Conservation (phyloP, 2,329 filamentous ascomycete species). For the Scedosporium apiospermum region DNA sequence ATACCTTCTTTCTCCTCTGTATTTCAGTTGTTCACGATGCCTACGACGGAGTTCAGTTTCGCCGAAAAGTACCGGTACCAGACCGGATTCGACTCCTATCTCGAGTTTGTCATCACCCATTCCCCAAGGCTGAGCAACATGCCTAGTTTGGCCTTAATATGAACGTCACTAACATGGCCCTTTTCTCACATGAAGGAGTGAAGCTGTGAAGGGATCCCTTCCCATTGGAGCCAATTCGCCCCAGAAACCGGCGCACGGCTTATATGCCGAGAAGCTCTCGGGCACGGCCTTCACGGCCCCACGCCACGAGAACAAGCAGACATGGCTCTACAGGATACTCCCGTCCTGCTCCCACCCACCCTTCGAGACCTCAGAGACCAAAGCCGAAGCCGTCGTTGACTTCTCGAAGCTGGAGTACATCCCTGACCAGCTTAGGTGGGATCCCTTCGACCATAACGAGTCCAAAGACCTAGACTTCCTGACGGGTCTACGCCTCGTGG, state of each 20-base stretch:
- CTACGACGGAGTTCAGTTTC: constrained; percentile 36
- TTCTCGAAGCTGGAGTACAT: constrained; percentile 55
- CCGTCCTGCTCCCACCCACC: constrained; percentile 53
- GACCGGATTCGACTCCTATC: constrained; percentile 67
- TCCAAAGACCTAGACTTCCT: constrained; percentile 36
- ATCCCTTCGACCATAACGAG: constrained; percentile 61
- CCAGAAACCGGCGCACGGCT: constrained; percentile 66
- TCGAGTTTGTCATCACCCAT: constrained; percentile 49
- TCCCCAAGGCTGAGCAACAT: too few species aligned
- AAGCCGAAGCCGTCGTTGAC: constrained; percentile 14
- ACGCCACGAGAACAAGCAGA: constrained; percentile 58
- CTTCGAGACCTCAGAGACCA: constrained; percentile 34
- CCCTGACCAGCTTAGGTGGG: constrained; percentile 75
- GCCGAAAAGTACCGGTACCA: constrained; percentile 61
- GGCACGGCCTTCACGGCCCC: constrained; percentile 65
- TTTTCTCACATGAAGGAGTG: constrained; percentile 43
- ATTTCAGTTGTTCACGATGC: constrained; percentile 27
- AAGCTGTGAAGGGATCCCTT: constrained; percentile 65
- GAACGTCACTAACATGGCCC: neutral
- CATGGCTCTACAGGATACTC: constrained; percentile 63
- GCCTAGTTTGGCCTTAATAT: neutral
- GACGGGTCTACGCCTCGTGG: constrained; percentile 54
- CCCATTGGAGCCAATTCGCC: constrained; percentile 73
- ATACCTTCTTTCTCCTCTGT: neutral
- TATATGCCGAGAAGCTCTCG: constrained; percentile 74